Evolutionary conservation across 1,284 basidiomycete species (phyloP).

Genomic region (Trichosporon asahii): DNA sequence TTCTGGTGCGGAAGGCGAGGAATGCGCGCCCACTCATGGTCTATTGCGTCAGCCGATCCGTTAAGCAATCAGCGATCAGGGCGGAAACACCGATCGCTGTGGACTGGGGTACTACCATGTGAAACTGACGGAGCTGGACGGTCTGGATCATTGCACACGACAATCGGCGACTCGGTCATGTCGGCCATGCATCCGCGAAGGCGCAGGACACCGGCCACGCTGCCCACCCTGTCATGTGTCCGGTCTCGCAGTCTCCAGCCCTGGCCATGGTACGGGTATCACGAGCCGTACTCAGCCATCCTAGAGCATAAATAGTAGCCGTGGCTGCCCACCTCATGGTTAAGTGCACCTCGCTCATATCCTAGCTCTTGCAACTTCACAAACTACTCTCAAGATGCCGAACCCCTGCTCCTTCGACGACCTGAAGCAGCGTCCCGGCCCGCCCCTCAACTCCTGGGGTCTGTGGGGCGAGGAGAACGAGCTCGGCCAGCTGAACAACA

Average conservation of each 20-base stretch:
- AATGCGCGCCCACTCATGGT: not conserved
- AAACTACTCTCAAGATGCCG: not conserved
- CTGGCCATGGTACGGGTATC: not conserved
- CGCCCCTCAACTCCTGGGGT: constrained; percentile 41
- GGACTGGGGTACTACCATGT: not conserved
- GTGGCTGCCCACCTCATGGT: not conserved
- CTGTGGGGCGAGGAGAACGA: constrained; percentile 35
- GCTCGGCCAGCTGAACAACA: constrained; percentile 37
- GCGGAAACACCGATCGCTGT: not conserved
- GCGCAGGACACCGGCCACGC: not conserved
- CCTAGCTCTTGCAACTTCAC: not conserved
- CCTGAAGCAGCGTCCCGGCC: constrained; percentile 23
- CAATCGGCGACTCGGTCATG: not conserved
- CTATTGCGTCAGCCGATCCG: not conserved
- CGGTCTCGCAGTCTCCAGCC: no score
- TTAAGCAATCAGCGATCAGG: not conserved
- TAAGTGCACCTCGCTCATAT: not conserved
- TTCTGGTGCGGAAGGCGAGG: not conserved
- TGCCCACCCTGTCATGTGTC: not conserved
- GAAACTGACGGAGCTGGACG: not conserved
- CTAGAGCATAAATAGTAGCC: not conserved
- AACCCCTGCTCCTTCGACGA: constrained; percentile 17
- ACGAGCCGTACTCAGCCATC: not conserved
- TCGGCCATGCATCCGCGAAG: not conserved
- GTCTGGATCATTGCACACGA: not conserved